Conservation (phyloP, 257 asterid species). For the Nicotiana tomentosiformis region DNA sequence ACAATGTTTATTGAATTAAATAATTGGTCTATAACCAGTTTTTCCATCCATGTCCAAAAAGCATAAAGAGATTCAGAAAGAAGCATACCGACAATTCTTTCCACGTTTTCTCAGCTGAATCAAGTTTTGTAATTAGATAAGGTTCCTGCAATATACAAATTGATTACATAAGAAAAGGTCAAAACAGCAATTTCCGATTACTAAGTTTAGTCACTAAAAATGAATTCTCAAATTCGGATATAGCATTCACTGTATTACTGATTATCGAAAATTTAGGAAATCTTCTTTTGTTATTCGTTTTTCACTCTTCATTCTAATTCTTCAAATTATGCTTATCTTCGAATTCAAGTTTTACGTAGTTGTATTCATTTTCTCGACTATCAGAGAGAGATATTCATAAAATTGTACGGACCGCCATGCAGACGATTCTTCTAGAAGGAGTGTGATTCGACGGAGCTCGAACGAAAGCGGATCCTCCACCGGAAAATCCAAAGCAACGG, state of each 20-base stretch:
- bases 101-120: conserved; percentile 96
- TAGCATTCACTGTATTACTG: background rate
- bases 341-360: background rate
- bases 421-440: conserved; percentile 42
- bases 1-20: background rate
- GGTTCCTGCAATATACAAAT: conserved; percentile 64
- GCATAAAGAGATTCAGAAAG: background rate
- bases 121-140: conserved; percentile 74
- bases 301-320: background rate
- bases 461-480: conserved; percentile 1
- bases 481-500: conserved; percentile 14
- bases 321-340: background rate
- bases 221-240: background rate
- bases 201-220: background rate
- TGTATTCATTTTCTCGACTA: background rate
- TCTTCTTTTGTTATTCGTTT: background rate
- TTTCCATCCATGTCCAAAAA: background rate
- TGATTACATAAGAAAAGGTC: background rate
- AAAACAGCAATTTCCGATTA: background rate
- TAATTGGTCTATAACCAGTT: background rate
- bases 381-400: background rate
- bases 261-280: background rate
- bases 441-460: conserved; percentile 27
- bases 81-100: conserved; percentile 80
- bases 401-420: conserved; percentile 69